These are phyloP conservation scores for Aspergillus ellipticus DNA, from an alignment of 495 filamentous ascomycete species.

Conservation along the genomic window DNA sequence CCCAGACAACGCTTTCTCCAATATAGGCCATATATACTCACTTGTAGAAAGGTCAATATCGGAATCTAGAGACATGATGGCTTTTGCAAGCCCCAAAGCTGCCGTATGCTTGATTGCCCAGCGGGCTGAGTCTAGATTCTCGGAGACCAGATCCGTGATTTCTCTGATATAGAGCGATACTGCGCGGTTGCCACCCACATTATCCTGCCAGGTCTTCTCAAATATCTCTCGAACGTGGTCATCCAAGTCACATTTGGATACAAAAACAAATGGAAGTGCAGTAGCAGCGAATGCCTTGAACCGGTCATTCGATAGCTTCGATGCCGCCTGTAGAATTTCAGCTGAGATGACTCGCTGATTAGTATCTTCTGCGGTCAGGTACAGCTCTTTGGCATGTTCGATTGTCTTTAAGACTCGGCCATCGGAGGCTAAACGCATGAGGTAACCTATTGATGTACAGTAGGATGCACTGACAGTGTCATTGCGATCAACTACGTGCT, in stretches of 20 bases:
- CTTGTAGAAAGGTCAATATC: slow-evolving; percentile 56
- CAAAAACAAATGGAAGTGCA: slow-evolving; percentile 81
- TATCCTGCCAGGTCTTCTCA: slow-evolving; percentile 81
- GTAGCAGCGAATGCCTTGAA: slow-evolving; percentile 72
- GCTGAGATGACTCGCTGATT: slow-evolving; percentile 67
- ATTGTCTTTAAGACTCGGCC: slow-evolving; percentile 65
- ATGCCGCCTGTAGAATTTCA: slow-evolving; percentile 72
- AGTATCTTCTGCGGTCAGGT: slow-evolving; percentile 76
- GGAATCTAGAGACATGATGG: slow-evolving; percentile 56
- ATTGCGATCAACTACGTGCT: slow-evolving; percentile 81
- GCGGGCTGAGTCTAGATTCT: slow-evolving; percentile 67
- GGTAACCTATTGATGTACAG: slow-evolving; percentile 79
- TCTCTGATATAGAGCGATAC: slow-evolving; percentile 81
- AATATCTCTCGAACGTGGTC: slow-evolving; percentile 72
- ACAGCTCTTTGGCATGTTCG: slow-evolving; percentile 63
- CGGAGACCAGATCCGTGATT: slow-evolving; percentile 63
- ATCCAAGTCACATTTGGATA: slow-evolving; percentile 79
- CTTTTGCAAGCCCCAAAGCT: slow-evolving; percentile 72
- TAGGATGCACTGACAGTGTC: slow-evolving; percentile 86
- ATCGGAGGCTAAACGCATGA: slow-evolving; percentile 70
- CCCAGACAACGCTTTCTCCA: slow-evolving; percentile 74
- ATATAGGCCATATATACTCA: slow-evolving; percentile 69
- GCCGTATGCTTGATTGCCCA: slow-evolving; percentile 90
- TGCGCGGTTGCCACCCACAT: slow-evolving; percentile 77
- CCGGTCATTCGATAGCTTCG: slow-evolving; percentile 83